A percentile compares a stretch with the other conserved stretches of the same genome.
Conservation (phyloP, 2,329 filamentous ascomycete species). For the Nemania sp. region DNA sequence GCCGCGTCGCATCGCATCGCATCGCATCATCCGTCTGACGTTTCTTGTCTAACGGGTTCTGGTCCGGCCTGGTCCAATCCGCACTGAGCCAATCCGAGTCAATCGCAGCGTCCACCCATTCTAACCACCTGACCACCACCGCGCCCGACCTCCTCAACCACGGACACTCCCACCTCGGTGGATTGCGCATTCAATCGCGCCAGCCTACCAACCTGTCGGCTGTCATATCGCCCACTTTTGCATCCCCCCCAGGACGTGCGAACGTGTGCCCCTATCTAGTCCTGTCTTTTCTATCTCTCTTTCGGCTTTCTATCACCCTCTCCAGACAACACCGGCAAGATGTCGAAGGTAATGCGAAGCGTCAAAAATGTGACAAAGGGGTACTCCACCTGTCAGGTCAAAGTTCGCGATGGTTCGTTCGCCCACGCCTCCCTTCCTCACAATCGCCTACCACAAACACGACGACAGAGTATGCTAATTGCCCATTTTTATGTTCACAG, state of each 20-base stretch:
- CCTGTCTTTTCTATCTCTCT: conserved; percentile 10
- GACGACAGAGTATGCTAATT: conserved; percentile 35
- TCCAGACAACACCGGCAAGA: conserved; percentile 49
- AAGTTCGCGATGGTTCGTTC: conserved; percentile 87
- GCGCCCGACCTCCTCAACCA: conserved; percentile 20
- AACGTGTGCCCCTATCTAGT: conserved; percentile 8
- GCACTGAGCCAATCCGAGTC: background rate
- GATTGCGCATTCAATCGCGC: conserved; percentile 26
- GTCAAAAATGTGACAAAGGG: conserved; percentile 99
- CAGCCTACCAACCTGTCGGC: background rate
- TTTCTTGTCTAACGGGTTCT: background rate
- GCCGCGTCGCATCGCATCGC: too few relatives aligned
- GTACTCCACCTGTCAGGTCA: conserved; percentile 94
- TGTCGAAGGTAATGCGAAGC: conserved; percentile 97
- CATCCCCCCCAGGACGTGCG: conserved; percentile 15
- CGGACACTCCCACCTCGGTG: conserved; percentile 9
- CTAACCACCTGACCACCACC: conserved; percentile 3
- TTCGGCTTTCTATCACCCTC: conserved; percentile 8
- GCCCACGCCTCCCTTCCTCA: conserved; percentile 1
- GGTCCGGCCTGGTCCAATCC: conserved; percentile 5
- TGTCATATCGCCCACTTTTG: background rate
- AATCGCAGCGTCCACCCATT: background rate
- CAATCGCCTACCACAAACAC: conserved; percentile 22
- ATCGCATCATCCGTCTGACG: conserved; percentile 2
- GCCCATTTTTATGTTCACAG: conserved; percentile 56